A percentile compares a stretch with the other conserved stretches of the same genome.
These are phyloP conservation scores for Fusarium sp. DNA, from an alignment of 2,329 filamentous ascomycete species.

Conservation along the genomic window DNA sequence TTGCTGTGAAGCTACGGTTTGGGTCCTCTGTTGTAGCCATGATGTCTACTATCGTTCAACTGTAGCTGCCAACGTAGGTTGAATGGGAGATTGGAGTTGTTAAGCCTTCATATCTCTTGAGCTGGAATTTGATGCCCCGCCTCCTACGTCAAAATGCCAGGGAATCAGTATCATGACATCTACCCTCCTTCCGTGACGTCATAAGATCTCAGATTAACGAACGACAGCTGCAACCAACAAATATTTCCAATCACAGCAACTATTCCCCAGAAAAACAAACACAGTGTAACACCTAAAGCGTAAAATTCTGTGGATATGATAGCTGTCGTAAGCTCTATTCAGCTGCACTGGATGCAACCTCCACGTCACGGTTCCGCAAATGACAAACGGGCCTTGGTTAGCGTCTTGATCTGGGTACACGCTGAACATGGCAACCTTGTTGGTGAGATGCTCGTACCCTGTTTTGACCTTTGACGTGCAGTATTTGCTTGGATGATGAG, in stretches of 20 bases:
- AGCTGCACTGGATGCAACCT: not conserved
- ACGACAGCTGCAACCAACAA: slow-evolving; percentile 2
- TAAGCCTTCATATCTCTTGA: not conserved
- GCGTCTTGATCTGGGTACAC: not conserved
- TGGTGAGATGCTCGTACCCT: not conserved
- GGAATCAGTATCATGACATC: slow-evolving; percentile 22
- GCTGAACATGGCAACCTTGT: not conserved
- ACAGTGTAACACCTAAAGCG: not conserved
- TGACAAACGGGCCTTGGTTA: not conserved
- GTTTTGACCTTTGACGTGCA: not conserved
- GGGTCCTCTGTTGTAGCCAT: slow-evolving; percentile 24
- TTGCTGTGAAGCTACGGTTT: slow-evolving; percentile 28
- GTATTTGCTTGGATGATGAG: slow-evolving; percentile 2
- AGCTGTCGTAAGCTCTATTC: not conserved
- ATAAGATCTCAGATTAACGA: slow-evolving; percentile 15
- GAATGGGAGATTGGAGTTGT: not conserved
- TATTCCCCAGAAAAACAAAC: not conserved
- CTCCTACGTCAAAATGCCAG: slow-evolving; percentile 34
- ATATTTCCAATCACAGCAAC: not conserved
- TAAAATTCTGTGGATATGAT: not conserved
- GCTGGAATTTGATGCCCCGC: slow-evolving; percentile 31
- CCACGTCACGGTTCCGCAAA: slow-evolving; percentile 27
- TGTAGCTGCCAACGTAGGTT: not conserved
- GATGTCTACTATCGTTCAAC: not conserved
- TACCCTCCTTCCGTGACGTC: slow-evolving; percentile 18